Percentiles rank a stretch among this genome's conserved stretches.
Evolutionary conservation across 495 filamentous ascomycete genomes (phyloP).

Genomic region (Monascus purpureus): DNA sequence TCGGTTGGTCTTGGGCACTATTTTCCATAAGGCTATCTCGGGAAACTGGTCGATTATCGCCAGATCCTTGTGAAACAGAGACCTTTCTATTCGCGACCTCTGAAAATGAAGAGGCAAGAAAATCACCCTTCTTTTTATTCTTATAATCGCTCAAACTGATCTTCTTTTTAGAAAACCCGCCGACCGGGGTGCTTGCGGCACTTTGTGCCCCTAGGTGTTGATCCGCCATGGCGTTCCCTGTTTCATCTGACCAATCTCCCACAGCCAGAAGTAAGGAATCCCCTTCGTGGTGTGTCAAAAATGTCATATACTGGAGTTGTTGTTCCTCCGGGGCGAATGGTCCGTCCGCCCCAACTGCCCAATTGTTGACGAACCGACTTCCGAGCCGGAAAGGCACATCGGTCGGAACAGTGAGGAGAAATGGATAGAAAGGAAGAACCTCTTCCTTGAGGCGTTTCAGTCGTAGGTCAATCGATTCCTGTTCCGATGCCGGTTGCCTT

Average conservation of each 20-base stretch:
- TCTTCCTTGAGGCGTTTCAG: constrained; percentile 30
- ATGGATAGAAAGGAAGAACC: constrained; percentile 34
- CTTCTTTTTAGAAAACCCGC: constrained; percentile 28
- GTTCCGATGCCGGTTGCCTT: constrained; percentile 13
- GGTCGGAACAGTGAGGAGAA: constrained; percentile 33
- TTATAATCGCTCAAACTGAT: constrained; percentile 39
- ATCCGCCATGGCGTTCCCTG: constrained; percentile 33
- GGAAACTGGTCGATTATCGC: constrained; percentile 8
- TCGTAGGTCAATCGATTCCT: constrained; percentile 23
- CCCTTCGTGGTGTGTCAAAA: constrained; percentile 31
- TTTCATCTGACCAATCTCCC: constrained; percentile 39
- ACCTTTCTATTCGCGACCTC: constrained; percentile 9
- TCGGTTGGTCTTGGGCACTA: constrained; percentile 5
- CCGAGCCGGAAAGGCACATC: constrained; percentile 29
- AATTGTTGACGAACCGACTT: constrained; percentile 27
- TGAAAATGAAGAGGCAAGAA: constrained; percentile 9
- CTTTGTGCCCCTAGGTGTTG: constrained; percentile 18
- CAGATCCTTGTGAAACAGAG: constrained; percentile 5
- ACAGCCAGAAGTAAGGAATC: constrained; percentile 33
- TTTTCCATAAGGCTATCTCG: constrained; percentile 10
- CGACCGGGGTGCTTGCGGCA: constrained; percentile 19
- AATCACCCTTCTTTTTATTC: constrained; percentile 23
- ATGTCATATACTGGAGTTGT: constrained; percentile 41
- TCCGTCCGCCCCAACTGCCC: constrained; percentile 34
- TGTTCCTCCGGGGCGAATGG: constrained; percentile 35